These are phyloP conservation scores for Paraphaeosphaeria sporulosa DNA, from an alignment of 2,329 filamentous ascomycete genomes.

Conservation along the genomic window DNA sequence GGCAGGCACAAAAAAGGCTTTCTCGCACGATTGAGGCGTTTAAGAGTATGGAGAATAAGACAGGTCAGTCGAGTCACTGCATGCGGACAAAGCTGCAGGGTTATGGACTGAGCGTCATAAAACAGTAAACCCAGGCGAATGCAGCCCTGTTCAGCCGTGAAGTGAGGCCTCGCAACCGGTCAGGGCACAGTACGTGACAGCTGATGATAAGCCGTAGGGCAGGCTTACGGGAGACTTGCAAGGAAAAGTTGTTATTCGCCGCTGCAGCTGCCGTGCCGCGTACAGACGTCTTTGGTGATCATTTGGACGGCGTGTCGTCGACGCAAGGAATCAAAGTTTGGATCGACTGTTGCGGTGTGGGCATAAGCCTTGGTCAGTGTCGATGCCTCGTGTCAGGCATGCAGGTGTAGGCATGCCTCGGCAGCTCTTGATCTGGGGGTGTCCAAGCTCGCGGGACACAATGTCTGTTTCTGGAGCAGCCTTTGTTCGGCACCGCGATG, in stretches of 20 bases:
- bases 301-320: neutral
- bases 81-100: neutral
- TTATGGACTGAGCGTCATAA: neutral
- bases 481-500: neutral
- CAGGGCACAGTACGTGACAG: neutral
- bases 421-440: neutral
- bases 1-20: neutral
- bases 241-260: neutral
- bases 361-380: neutral
- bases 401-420: neutral
- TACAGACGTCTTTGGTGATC: neutral
- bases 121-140: neutral
- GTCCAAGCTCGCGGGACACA: neutral
- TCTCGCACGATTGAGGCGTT: constrained; percentile 7
- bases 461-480: neutral
- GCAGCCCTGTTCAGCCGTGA: constrained; percentile 7
- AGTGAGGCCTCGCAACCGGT: neutral
- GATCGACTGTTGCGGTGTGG: neutral
- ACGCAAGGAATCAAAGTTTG: neutral
- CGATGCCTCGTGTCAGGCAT: neutral
- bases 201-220: neutral
- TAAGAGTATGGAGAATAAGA: neutral
- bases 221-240: constrained; percentile 5
- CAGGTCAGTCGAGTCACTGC: neutral
- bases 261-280: neutral